Conservation (phyloP, 306 rosid genomes). For the Rosa multiflora region DNA sequence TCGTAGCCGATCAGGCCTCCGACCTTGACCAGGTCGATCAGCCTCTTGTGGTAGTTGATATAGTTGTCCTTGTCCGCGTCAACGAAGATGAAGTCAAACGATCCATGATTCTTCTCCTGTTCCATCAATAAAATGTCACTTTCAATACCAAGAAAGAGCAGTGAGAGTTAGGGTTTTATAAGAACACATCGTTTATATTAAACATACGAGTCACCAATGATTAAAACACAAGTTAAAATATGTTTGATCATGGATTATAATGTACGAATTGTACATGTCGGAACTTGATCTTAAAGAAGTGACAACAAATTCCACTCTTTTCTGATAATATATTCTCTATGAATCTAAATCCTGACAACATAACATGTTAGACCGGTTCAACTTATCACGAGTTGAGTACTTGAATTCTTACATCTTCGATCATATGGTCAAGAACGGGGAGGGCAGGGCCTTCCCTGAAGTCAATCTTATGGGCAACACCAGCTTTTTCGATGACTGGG, state of each 20-base stretch:
- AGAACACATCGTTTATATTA: too few relatives aligned
- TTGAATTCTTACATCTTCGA: constrained; percentile 51
- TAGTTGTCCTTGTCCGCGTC: constrained; percentile 94
- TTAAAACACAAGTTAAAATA: too few relatives aligned
- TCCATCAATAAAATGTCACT: neutral
- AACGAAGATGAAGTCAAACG: constrained; percentile 79
- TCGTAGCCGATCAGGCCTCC: constrained; percentile 92
- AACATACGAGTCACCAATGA: too few relatives aligned
- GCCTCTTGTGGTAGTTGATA: constrained; percentile 85
- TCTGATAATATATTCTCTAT: neutral
- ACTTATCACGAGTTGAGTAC: neutral
- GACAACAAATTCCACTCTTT: neutral
- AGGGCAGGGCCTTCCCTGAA: constrained; percentile 98
- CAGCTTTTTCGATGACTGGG: constrained; percentile 72
- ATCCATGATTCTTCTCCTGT: constrained; percentile 69
- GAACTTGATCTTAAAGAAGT: neutral
- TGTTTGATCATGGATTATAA: neutral
- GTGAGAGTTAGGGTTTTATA: neutral
- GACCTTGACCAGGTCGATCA: constrained; percentile 72
- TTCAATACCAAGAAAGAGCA: neutral
- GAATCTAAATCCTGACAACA: neutral
- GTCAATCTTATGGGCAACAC: constrained; percentile 84
- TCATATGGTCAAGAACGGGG: constrained; percentile 70
- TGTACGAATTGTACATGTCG: neutral
- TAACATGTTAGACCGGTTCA: neutral